Percentiles rank a stretch among this genome's conserved stretches.
These are phyloP conservation scores for Aotearoamyces nothofagi DNA, from an alignment of 2,329 filamentous ascomycete genomes.

Conservation along the genomic window DNA sequence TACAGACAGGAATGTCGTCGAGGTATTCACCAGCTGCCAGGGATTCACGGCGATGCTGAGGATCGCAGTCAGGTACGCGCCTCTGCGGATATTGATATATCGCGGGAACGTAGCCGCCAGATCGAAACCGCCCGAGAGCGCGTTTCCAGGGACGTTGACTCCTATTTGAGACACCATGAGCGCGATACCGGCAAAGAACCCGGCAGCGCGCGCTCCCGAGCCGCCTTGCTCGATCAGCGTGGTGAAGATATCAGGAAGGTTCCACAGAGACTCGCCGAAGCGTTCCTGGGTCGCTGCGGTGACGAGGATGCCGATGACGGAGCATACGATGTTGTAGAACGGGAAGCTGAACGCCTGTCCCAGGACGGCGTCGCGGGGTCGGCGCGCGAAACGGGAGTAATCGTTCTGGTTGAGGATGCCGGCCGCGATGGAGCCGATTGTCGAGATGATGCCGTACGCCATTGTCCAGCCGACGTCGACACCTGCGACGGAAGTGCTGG, in stretches of 20 bases:
- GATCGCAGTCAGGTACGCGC: conserved; percentile 30
- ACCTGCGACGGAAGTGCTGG: conserved; percentile 15
- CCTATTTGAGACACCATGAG: conserved; percentile 23
- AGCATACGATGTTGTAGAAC: conserved; percentile 21
- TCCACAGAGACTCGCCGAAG: conserved; percentile 30
- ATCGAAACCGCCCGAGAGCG: conserved; percentile 24
- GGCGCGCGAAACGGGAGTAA: conserved; percentile 25
- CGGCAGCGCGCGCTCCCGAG: conserved; percentile 21
- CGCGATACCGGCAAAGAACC: conserved; percentile 24
- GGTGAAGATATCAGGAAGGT: conserved; percentile 21
- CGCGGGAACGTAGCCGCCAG: conserved; percentile 26
- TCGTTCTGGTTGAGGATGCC: conserved; percentile 29
- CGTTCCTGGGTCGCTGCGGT: conserved; percentile 28
- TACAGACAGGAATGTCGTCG: conserved; percentile 29
- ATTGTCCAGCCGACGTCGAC: conserved; percentile 21
- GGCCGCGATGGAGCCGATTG: conserved; percentile 27
- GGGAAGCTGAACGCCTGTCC: conserved; percentile 24
- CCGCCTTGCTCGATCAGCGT: conserved; percentile 17
- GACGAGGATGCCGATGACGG: conserved; percentile 25
- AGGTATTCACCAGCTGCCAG: conserved; percentile 31
- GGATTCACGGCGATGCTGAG: conserved; percentile 28
- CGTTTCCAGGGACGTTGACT: conserved; percentile 23
- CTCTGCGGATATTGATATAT: conserved; percentile 39
- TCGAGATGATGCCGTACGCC: conserved; percentile 23
- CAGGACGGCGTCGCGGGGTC: conserved; percentile 24